phyloP scores from a whole-genome alignment of 2,329 filamentous ascomycete genomes.

The Fusarium siculi region DNA sequence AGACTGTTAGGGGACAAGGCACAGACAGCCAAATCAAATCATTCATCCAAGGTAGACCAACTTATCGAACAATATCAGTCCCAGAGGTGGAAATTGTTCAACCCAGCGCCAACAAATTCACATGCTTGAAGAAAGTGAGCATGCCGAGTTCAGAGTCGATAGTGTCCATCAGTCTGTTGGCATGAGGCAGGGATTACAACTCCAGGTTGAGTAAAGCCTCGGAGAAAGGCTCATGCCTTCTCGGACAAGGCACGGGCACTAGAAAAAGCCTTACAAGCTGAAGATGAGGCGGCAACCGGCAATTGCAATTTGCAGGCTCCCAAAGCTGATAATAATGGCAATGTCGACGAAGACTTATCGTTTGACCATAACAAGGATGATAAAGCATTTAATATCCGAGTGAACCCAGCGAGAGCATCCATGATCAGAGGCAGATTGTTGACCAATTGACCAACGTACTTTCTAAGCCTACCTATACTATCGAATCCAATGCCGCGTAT shows the following conservation, averaged over 20 bases:
- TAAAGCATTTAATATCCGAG: not conserved
- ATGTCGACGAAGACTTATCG: not conserved
- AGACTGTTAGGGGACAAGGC: not conserved
- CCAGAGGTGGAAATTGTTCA: not conserved
- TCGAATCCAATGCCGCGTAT: not conserved
- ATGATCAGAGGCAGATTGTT: not conserved
- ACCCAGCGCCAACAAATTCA: slow-evolving; percentile 9
- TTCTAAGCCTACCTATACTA: not conserved
- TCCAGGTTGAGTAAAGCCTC: slow-evolving; percentile 22
- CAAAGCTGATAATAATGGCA: not conserved
- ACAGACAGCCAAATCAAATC: not conserved
- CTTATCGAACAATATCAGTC: not conserved
- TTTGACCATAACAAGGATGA: not conserved
- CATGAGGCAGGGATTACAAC: slow-evolving; percentile 18
- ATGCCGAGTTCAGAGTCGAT: not conserved
- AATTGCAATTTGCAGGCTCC: slow-evolving; percentile 10
- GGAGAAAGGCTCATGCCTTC: slow-evolving; percentile 8
- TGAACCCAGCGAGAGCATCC: not conserved
- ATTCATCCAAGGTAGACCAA: too few relatives aligned
- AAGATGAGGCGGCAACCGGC: slow-evolving; percentile 28
- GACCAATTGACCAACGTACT: not conserved
- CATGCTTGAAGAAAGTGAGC: slow-evolving; percentile 11
- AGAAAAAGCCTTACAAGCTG: slow-evolving; percentile 26
- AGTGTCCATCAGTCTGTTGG: slow-evolving; percentile 19
- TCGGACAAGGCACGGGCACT: slow-evolving; percentile 17